These are phyloP conservation scores for Hygrocybe coccinea DNA, from an alignment of 768 basidiomycete species.

Conservation along the genomic window DNA sequence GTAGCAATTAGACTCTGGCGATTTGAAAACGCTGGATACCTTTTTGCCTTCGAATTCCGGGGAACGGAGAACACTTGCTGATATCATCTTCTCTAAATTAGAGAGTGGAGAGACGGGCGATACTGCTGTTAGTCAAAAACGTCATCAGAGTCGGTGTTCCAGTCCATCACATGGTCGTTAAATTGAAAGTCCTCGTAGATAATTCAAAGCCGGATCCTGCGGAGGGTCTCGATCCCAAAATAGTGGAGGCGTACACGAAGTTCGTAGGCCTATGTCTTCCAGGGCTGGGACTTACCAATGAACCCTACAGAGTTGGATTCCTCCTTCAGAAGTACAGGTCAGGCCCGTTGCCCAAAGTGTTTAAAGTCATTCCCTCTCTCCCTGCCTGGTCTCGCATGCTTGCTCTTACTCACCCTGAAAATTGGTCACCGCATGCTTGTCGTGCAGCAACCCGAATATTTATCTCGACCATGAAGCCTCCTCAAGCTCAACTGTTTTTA, in stretches of 20 bases:
- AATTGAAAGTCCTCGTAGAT: conserved; percentile 28
- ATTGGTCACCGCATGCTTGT: conserved; percentile 95
- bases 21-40: conserved; percentile 80
- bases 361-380: conserved; percentile 96
- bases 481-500: conserved; percentile 87
- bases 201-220: conserved; percentile 68
- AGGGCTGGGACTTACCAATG: not conserved
- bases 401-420: conserved; percentile 85
- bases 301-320: conserved; percentile 62
- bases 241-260: conserved; percentile 93
- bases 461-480: conserved; percentile 94
- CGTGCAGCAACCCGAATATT: conserved; percentile 92
- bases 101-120: conserved; percentile 57
- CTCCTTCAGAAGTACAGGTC: conserved; percentile 88
- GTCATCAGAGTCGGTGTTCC: conserved; percentile 46
- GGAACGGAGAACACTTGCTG: conserved; percentile 84
- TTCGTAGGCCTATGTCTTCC: conserved; percentile 33
- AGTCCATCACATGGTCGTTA: not conserved
- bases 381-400: conserved; percentile 95
- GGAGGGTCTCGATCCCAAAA: conserved; percentile 83
- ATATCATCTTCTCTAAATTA: conserved; percentile 94
- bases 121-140: conserved; percentile 54
- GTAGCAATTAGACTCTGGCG: conserved; percentile 86
- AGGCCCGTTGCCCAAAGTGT: conserved; percentile 90
- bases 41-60: conserved; percentile 70